Evolutionary conservation across 805 yeast species (phyloP), one percentile per base, ranked within the genome.

Genomic region (Huiozyma sinensis): DNA sequence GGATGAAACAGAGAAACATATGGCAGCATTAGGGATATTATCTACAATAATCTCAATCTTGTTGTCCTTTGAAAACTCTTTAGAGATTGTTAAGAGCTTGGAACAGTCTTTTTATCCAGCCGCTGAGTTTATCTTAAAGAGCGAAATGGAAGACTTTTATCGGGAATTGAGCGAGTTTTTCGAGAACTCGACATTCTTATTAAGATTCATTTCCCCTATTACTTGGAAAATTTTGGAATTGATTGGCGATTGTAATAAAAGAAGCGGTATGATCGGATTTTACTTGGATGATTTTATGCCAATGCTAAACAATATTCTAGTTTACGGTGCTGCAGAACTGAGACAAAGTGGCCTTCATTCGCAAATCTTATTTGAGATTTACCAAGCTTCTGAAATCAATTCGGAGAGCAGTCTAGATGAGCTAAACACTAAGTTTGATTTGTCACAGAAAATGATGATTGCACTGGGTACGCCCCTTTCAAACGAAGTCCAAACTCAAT

Each of bases 41-140:
- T 81, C 81, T 52, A 89, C 96, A 2, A 74, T 89, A 66, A 76
- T 83, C 31, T 86, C 96, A 0, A 81, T 90, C 43, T 65, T 90
- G 36, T 64, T 85, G 41, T 80, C 95, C 5, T 78, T 89, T 66
- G 95, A 92, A 61, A 83, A 81, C 57, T 81, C 95, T 1, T 69
- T 69, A 7, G 83, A 78, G 36, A 72, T 83, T 41, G 80, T 86
- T 11, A 64, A 62, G 27, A 72, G 70, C 57, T 68, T 89, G 41
- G 87, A 85, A 56, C 79, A 75, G 43, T 76, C 79, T 6, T 75
- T 84, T 41, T 65, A 73, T 40, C 94, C 95, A 6, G 79, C 81
- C 11, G 76, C 87, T 38, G 73, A 73, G 47, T 76, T 72, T 50
- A 83, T 89, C 6, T 69, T 90, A 35, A 72, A 68, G 33, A 73